These are phyloP conservation scores for Lunasporangiospora selenospora DNA, from an alignment of 192 early-diverging fungal genomes.

Conservation along the genomic window DNA sequence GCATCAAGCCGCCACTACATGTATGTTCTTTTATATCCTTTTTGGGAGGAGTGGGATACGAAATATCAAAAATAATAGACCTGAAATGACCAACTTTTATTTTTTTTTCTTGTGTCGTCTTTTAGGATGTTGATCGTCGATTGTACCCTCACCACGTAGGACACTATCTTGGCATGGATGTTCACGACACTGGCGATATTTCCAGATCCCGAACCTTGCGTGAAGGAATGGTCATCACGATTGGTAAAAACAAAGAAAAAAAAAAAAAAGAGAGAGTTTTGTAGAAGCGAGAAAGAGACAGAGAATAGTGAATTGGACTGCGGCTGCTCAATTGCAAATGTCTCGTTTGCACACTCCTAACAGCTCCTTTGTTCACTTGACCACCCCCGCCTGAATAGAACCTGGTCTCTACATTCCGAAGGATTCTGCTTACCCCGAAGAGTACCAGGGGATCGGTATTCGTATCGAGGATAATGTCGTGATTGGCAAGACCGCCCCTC, in stretches of 20 bases:
- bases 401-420: conserved; percentile 93
- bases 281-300: too few relatives aligned
- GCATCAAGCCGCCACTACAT: conserved; percentile 63
- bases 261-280: too few relatives aligned
- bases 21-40: conserved; percentile 35
- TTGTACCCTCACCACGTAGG: conserved; percentile 96
- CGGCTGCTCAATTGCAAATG: too few relatives aligned
- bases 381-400: too few relatives aligned
- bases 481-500: conserved; percentile 71
- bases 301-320: too few relatives aligned
- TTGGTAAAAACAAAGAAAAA: too few relatives aligned
- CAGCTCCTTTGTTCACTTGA: too few relatives aligned
- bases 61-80: neutral
- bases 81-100: neutral
- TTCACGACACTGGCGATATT: conserved; percentile 87
- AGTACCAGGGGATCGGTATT: conserved; percentile 90
- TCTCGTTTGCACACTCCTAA: too few relatives aligned
- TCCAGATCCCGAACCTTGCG: conserved; percentile 73
- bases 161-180: conserved; percentile 95
- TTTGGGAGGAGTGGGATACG: too few relatives aligned
- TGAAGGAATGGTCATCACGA: conserved; percentile 90
- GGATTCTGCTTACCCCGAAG: conserved; percentile 72
- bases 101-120: neutral
- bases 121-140: conserved; percentile 74
- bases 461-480: conserved; percentile 97